Conservation (phyloP, 768 basidiomycete genomes). For the Lentinula sp. region DNA sequence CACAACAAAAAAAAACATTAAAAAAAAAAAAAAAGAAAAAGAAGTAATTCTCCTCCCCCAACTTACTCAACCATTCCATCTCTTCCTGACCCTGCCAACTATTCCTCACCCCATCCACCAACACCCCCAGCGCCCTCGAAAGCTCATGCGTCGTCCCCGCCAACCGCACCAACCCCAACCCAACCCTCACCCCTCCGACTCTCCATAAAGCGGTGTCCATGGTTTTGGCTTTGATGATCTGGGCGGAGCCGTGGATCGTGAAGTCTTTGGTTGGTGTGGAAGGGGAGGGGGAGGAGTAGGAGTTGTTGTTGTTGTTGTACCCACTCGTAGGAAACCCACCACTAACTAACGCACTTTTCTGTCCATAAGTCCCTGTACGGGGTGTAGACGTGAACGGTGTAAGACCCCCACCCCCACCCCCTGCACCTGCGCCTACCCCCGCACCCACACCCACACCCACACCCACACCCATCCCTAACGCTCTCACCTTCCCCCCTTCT, state of each 20-base stretch:
- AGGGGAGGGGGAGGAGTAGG: neutral
- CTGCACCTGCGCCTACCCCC: neutral
- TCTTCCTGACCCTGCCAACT: constrained; percentile 95
- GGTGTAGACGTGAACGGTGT: too few relatives aligned
- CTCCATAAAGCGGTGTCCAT: constrained; percentile 76
- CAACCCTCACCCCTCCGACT: constrained; percentile 75
- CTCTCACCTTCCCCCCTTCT: neutral
- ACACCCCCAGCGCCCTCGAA: constrained; percentile 61
- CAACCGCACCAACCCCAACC: constrained; percentile 61
- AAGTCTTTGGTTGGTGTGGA: constrained; percentile 10
- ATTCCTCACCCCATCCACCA: constrained; percentile 72
- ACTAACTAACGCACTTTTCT: neutral
- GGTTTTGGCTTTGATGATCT: constrained; percentile 52
- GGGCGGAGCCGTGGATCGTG: constrained; percentile 44
- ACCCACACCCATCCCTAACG: neutral
- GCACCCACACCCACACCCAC: neutral
- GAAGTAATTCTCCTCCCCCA: too few relatives aligned
- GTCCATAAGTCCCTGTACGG: neutral
- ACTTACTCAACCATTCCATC: constrained; percentile 80
- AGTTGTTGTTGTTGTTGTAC: neutral
- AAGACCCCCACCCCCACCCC: neutral
- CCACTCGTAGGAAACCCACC: neutral
- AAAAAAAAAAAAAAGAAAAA: too few relatives aligned
- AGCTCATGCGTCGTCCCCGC: constrained; percentile 70
- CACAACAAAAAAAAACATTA: too few relatives aligned